Base-by-base conservation (phyloP, 1,284 basidiomycete species). In the Papiliotrema flavescens region DNA sequence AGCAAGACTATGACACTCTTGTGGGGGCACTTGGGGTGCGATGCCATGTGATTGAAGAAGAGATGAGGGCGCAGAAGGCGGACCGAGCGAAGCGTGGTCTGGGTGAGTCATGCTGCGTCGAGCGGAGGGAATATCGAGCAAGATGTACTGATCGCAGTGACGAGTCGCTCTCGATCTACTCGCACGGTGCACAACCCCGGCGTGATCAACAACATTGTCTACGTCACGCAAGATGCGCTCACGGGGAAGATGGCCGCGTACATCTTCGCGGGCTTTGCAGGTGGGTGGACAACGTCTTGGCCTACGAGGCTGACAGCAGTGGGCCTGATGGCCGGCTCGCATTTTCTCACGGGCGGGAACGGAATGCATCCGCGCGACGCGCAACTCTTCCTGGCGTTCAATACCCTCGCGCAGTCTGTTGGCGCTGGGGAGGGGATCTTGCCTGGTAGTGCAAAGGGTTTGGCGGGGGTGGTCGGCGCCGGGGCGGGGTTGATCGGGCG, bases 361-460 rank as follows among this genome's bases (percentile, higher is more conserved):
- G 64, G 63, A 14, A 57, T 67, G 14, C 58, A 66, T 52, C 55
- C 65, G 3, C 41, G 70, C 17, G 69, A 71, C 49, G 55, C 54
- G 36, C 61, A 62, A 43, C 52, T 69, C 11, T 72, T 67, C 53
- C 44, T 50, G 2, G 54, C 59, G 55, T 66, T 69, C 64, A 70
- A 72, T 53, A 66, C 59, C 3, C 52, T 72, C 8, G 68, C 66
- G 2, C 35, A 59, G 2, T 64, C 57, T 2, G 52, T 60, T 1
- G 70, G 70, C 13, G 59, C 55, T 2, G 70, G 70, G 0, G 70
- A 72, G 49, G 70, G 70, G 3, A 63, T 72, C 47, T 49, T 69
- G 39, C 68, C 68, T 36, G 9, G 11, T 11, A 28, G 41, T 4
- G 42, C 42, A 19, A 36, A 20, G 32, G 22, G 41, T 20, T 9